phyloP scores from a whole-genome alignment of 2,329 filamentous ascomycete genomes.

The Tolypocladium sp. region DNA sequence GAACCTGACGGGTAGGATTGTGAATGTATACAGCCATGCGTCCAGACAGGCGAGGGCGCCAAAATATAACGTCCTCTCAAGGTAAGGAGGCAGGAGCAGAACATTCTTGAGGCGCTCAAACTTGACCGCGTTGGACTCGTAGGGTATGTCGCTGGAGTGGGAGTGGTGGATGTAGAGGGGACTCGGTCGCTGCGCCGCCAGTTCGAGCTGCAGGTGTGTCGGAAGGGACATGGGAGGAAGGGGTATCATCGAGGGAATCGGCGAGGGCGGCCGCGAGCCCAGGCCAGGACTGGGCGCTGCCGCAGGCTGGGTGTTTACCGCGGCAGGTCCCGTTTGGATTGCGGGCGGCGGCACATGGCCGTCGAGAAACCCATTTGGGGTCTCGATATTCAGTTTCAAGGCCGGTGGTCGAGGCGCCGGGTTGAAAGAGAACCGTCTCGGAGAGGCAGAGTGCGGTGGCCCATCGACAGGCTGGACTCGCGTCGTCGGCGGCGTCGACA shows the following conservation, averaged over 20 bases:
- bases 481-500: slow-evolving; percentile 44
- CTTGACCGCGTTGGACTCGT: slow-evolving; percentile 88
- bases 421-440: slow-evolving; percentile 42
- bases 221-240: slow-evolving; percentile 59
- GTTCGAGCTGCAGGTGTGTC: slow-evolving; percentile 55
- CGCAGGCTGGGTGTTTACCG: slow-evolving; percentile 9
- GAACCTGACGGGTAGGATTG: slow-evolving; percentile 86
- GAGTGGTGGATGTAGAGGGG: slow-evolving; percentile 58
- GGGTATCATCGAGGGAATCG: slow-evolving; percentile 46
- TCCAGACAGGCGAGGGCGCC: slow-evolving; percentile 87
- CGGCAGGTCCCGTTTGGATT: slow-evolving; percentile 13
- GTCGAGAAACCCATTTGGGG: slow-evolving; percentile 5
- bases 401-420: slow-evolving; percentile 31
- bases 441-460: slow-evolving; percentile 18
- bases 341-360: slow-evolving; percentile 10
- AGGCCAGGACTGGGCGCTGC: slow-evolving; percentile 6
- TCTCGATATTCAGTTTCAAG: slow-evolving; percentile 32
- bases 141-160: slow-evolving; percentile 53
- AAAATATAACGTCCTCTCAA: slow-evolving; percentile 81
- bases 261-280: slow-evolving; percentile 30
- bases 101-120: slow-evolving; percentile 89
- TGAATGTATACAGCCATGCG: slow-evolving; percentile 94
- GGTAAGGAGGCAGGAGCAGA: slow-evolving; percentile 66
- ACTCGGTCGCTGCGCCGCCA: slow-evolving; percentile 52
- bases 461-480: slow-evolving; percentile 23